Evolutionary conservation across 768 basidiomycete genomes (phyloP).

Genomic region (Kwoniella sp.): DNA sequence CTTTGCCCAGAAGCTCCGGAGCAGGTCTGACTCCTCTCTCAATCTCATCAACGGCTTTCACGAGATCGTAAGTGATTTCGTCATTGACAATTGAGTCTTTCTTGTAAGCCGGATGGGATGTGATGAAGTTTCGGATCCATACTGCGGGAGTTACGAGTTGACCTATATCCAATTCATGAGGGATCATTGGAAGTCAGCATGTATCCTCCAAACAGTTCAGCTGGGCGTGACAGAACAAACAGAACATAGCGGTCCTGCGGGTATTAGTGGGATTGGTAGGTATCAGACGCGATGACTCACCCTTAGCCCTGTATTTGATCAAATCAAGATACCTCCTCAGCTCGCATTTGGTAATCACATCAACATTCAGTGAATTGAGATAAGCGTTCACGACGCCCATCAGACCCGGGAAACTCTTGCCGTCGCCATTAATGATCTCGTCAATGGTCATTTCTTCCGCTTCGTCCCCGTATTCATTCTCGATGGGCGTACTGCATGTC

Average conservation of each 20-base stretch:
- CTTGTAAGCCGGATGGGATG: conserved; percentile 85
- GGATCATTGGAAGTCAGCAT: background rate
- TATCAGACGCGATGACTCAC: conserved; percentile 59
- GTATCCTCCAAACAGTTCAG: too few species aligned
- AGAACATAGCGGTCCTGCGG: too few species aligned
- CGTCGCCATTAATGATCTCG: conserved; percentile 94
- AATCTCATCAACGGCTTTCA: conserved; percentile 85
- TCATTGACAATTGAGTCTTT: conserved; percentile 87
- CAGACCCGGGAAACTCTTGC: conserved; percentile 72
- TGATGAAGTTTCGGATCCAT: conserved; percentile 92
- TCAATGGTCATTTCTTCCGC: conserved; percentile 89
- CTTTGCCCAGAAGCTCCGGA: conserved; percentile 49
- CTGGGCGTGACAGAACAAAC: too few species aligned
- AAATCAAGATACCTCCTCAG: conserved; percentile 79
- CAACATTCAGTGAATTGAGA: conserved; percentile 79
- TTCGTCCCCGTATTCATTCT: conserved; percentile 63
- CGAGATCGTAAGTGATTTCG: conserved; percentile 91
- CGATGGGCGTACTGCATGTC: conserved; percentile 31
- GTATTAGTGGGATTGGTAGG: too few species aligned
- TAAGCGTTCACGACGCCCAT: conserved; percentile 80
- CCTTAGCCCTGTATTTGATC: conserved; percentile 74
- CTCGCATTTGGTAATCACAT: conserved; percentile 63
- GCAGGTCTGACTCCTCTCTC: conserved; percentile 51
- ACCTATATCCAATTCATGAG: conserved; percentile 59
- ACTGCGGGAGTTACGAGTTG: conserved; percentile 80